Evolutionary conservation across 2,329 filamentous ascomycete species (phyloP), one percentile per base, ranked within the genome.

Genomic region (Fusarium tanahbumbuense): DNA sequence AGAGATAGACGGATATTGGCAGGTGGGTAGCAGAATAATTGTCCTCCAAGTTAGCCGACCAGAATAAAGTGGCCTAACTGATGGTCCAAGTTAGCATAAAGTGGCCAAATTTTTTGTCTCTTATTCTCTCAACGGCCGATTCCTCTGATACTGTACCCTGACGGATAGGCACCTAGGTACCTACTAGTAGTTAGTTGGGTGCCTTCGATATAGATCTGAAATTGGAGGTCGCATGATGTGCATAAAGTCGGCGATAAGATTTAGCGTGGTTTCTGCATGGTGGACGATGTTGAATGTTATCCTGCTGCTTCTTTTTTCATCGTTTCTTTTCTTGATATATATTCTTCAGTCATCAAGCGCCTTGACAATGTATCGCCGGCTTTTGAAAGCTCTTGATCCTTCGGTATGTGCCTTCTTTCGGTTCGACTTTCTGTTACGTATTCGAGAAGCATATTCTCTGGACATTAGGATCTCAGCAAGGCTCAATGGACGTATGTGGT

Each of bases 311-410:
- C 10, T 18, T 37, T 30, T 15, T 30, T 15, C 28, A 2, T 34
- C 16, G 8, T 16, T 34, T 18, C 32, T 34, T 34, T 34, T 18
- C 32, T 34, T 34, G 5, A 18, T 10, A 34, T 18, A 34, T 34
- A 18, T 18, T 18, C 8, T 18, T 18, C 16, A 34, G 18, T 34
- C 16, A 22, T 42, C 8, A n/a, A 46, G 11, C 41, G 22, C 27
- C 28, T 37, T 37, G n/a, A 30, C 28, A 27, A 37, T 55, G 49
- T 52, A 30, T 60, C 18, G 42, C 25, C 58, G 45, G 11, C 32
- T 62, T 15, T 53, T 53, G 23, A 49, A 52, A 25, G 15, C 32
- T 30, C 10, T 48, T 52, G 48, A 37, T 49, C 32, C 50, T 66
- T 16, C 22, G 23, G n/a, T 6, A 15, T 32, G 22, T 27, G 25